Percentiles rank a stretch among this genome's conserved stretches.
Evolutionary conservation across 2,329 filamentous ascomycete species (phyloP).

Genomic region (Fusarium oxysporum): DNA sequence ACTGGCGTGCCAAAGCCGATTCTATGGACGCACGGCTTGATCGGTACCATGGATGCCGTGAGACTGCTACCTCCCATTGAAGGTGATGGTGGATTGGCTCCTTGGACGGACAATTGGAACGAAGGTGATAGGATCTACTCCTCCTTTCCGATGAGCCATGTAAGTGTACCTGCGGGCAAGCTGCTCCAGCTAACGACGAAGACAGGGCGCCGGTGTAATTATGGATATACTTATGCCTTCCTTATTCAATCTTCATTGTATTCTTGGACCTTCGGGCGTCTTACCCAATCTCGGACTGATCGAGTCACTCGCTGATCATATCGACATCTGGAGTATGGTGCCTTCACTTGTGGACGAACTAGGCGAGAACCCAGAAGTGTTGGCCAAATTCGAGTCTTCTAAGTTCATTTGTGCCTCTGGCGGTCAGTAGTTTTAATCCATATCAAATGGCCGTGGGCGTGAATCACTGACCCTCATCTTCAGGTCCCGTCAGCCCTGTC

Average conservation of each 20-base stretch:
- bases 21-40: constrained; percentile 48
- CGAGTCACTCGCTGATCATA: constrained; percentile 48
- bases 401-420: constrained; percentile 52
- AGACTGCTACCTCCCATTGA: constrained; percentile 49
- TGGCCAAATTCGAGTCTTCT: constrained; percentile 47
- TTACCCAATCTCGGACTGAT: constrained; percentile 53
- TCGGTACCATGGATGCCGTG: constrained; percentile 53
- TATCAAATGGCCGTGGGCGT: rapidly evolving
- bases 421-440: not conserved
- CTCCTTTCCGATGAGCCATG: constrained; percentile 33
- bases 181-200: not conserved
- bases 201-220: constrained; percentile 53
- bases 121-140: constrained; percentile 48
- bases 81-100: constrained; percentile 39
- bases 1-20: constrained; percentile 58
- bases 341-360: constrained; percentile 51
- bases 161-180: not conserved
- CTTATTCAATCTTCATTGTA: constrained; percentile 50
- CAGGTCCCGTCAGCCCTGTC: constrained; percentile 45
- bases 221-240: constrained; percentile 55
- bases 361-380: constrained; percentile 48
- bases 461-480: not conserved
- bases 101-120: constrained; percentile 43
- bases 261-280: constrained; percentile 51
- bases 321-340: constrained; percentile 55